Conservation (phyloP, 192 early-diverging fungal genomes). For the Gaertneriomyces sp. region DNA sequence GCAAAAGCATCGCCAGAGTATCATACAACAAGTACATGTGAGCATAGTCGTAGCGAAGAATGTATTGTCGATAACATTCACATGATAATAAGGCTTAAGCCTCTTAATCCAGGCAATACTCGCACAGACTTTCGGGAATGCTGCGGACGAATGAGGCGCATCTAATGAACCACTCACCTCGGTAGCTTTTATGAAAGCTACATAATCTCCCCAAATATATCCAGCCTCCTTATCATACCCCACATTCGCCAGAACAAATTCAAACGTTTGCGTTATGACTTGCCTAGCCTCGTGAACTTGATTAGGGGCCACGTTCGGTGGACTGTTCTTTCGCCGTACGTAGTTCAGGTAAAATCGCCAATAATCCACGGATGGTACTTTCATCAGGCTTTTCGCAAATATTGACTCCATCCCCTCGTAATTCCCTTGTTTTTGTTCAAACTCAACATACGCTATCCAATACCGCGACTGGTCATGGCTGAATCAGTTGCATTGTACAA, state of each 20-base stretch:
- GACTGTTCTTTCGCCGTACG: slow-evolving; percentile 69
- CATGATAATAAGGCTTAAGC: too few relatives aligned
- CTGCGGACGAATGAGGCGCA: too few relatives aligned
- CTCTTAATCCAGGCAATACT: too few relatives aligned
- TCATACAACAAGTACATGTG: too few relatives aligned
- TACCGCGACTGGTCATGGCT: slow-evolving; percentile 52
- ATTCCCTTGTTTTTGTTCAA: slow-evolving; percentile 75
- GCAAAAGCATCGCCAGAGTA: too few relatives aligned
- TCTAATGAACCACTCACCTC: slow-evolving; percentile 49
- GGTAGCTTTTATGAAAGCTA: slow-evolving; percentile 70
- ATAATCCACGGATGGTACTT: slow-evolving; percentile 80
- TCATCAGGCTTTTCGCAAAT: slow-evolving; percentile 75
- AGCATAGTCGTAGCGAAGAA: too few relatives aligned
- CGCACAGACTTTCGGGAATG: too few relatives aligned
- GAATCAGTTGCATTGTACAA: not conserved
- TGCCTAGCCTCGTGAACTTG: slow-evolving; percentile 55
- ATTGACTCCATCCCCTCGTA: slow-evolving; percentile 76
- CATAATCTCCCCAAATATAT: slow-evolving; percentile 82
- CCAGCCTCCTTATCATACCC: slow-evolving; percentile 88
- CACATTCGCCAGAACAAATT: slow-evolving; percentile 83
- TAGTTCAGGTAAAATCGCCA: slow-evolving; percentile 89
- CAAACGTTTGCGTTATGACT: slow-evolving; percentile 78
- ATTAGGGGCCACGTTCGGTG: slow-evolving; percentile 45
- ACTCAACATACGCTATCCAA: slow-evolving; percentile 74
- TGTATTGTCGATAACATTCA: too few relatives aligned